A percentile compares a stretch with the other conserved stretches of the same genome.
These are phyloP conservation scores for Scheffersomyces quercinus DNA, from an alignment of 1,139 yeast genomes.

Conservation along the genomic window DNA sequence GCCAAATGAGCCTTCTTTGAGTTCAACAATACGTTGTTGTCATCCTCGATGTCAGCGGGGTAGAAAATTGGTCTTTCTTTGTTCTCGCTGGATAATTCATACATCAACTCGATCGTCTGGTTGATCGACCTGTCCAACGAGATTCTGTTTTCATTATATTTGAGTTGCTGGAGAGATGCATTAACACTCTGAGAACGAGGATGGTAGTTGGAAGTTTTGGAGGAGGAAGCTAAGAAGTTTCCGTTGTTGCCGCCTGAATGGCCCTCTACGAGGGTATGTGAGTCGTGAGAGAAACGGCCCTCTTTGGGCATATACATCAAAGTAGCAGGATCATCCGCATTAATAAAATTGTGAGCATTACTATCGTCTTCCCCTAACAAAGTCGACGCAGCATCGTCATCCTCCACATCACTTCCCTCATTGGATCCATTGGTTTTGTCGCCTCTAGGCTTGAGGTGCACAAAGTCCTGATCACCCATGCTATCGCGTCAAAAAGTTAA, in stretches of 20 bases:
- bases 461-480: constrained; percentile 12
- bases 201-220: constrained; percentile 5
- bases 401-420: constrained; percentile 5
- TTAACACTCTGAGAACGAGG: constrained; percentile 21
- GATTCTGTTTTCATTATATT: constrained; percentile 66
- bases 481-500: too few relatives aligned
- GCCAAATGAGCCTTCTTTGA: constrained; percentile 52
- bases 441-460: constrained; percentile 6
- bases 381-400: constrained; percentile 19
- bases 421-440: constrained; percentile 4
- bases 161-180: constrained; percentile 62
- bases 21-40: constrained; percentile 40
- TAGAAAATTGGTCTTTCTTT: constrained; percentile 63
- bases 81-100: constrained; percentile 58
- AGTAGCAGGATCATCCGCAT: constrained; percentile 23
- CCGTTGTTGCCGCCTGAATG: constrained; percentile 15
- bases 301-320: constrained; percentile 36
- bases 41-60: constrained; percentile 45
- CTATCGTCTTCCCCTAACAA: constrained; percentile 10
- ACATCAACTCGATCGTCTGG: constrained; percentile 53
- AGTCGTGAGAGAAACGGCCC: constrained; percentile 26
- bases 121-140: constrained; percentile 65
- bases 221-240: not conserved
- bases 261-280: constrained; percentile 31
- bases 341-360: not conserved